A percentile compares a stretch with the other conserved stretches of the same genome.
phyloP scores from a whole-genome alignment of 495 filamentous ascomycete genomes.

The Apiosordaria backusii region DNA sequence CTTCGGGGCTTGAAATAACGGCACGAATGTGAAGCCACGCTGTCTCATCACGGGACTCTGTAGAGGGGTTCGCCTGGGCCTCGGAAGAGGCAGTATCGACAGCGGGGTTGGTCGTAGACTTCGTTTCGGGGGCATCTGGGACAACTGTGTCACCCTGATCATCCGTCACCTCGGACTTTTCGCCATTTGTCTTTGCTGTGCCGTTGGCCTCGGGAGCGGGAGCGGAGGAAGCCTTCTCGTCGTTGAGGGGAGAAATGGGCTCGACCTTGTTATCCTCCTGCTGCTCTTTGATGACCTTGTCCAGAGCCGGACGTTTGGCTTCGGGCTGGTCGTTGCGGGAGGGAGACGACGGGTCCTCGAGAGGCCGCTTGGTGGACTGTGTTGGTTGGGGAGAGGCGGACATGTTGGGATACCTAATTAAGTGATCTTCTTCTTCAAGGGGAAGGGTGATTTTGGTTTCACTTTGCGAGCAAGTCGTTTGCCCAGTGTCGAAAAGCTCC shows the following conservation, averaged over 20 bases:
- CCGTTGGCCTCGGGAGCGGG: conserved; percentile 38
- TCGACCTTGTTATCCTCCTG: conserved; percentile 39
- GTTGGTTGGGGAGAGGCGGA: conserved; percentile 54
- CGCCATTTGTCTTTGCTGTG: conserved; percentile 46
- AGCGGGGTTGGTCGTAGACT: conserved; percentile 45
- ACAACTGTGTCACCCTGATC: conserved; percentile 65
- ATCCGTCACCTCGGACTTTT: conserved; percentile 56
- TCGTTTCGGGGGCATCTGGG: conserved; percentile 59
- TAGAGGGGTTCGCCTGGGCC: conserved; percentile 27
- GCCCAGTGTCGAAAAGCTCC: conserved; percentile 21
- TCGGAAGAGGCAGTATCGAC: conserved; percentile 40
- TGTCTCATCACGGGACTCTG: conserved; percentile 70
- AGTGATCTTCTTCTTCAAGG: conserved; percentile 32
- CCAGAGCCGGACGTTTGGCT: conserved; percentile 91
- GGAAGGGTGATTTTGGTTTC: conserved; percentile 19
- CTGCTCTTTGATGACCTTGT: conserved; percentile 69
- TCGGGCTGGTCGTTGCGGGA: conserved; percentile 92
- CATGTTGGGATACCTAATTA: conserved; percentile 25
- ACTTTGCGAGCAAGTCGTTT: conserved; percentile 25
- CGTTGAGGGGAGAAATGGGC: conserved; percentile 38
- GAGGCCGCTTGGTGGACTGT: conserved; percentile 77
- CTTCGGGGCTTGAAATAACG: conserved; percentile 93
- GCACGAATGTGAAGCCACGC: conserved; percentile 95
- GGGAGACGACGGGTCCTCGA: conserved; percentile 94
- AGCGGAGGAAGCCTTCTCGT: conserved; percentile 25